Evolutionary conservation across 2,329 filamentous ascomycete species (phyloP), one percentile per base, ranked within the genome.

Genomic region (Rugonectria rugulosa): DNA sequence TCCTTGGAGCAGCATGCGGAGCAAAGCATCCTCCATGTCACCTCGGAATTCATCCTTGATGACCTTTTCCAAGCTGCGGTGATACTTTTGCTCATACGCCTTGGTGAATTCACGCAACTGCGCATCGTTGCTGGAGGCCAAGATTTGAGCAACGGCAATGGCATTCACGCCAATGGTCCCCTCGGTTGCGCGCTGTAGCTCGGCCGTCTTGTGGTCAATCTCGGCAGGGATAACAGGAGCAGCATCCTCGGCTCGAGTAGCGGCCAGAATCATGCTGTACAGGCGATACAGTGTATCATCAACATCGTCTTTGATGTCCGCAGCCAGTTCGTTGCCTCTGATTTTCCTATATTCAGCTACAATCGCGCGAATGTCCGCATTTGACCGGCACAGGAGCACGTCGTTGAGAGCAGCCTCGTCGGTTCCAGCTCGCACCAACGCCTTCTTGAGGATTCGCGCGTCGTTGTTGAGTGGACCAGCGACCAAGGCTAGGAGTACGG

Each of bases 31-130:
- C 43, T 73, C 69, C 65, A 72, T 68, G 40, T 72, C 68, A 19
- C 72, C 72, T 0, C 64, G 64, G 57, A 73, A 73, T 51, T 72
- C 70, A 57, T 73, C 70, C 54, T 72, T 67, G 19, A 74, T 73
- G 2, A 73, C 70, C 0, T 68, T 63, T 38, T 70, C 62, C 6
- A 74, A 59, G 7, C 64, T 66, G 20, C 69, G 70, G 52, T 71
- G 69, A 46, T 73, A 74, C 52, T 73, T 74, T 12, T 57, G 55
- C 36, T 60, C 56, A 42, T 75, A 75, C 21, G 56, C 46, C 6
- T 73, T 53, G 59, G 54, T 56, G 10, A 74, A 60, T 21, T 70
- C 63, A 7, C 62, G 59, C 49, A 78, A 38, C 57, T 75, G 66
- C 34, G 64, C 48, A 43, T 67, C 59, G 62, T 75, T 74, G 62